Base-by-base conservation (phyloP, 2,329 filamentous ascomycete genomes). In the Sporothrix dimorphospora region DNA sequence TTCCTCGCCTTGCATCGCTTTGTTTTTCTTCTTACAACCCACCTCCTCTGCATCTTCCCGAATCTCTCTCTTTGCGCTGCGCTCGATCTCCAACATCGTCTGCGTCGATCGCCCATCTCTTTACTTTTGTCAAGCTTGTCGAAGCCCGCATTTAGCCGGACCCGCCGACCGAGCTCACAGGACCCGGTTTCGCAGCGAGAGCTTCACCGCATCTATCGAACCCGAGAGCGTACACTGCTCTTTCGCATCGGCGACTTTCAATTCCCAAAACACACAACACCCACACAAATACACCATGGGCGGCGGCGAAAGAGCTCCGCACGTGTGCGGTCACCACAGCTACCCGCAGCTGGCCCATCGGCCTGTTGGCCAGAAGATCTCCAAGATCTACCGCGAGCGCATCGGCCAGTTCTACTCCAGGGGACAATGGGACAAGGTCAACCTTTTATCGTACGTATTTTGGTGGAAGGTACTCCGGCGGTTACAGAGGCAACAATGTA, bases 341-440 rank as follows among this genome's bases (percentile, higher is more conserved):
- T 77, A 77, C 67, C 76, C 76, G 51, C 72, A 74, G 65, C 75
- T 72, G 74, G 76, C 76, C 38, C 63, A 73, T 24, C 75, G 74
- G 72, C 76, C 76, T 8, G 74, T 77, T 30, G 76, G 76, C 45
- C 74, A 77, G 66, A 74, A 73, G 59, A 77, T 77, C 70, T 57
- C 73, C 53, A 72, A 69, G 49, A 74, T 77, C 69, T 77, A 77
- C 73, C 71, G 69, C 38, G 70, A 76, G 30, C 74, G 76, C 69
- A 76, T 77, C 72, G 72, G 55, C 69, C 75, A 77, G 69, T 76
- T 77, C 71, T 74, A 73, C 67, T 74, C 72, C 4, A 27, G 38
- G 11, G 76, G 76, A 1, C 76, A 77, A 61, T 77, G 73, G 72
- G 74, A 77, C 38, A 75, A 75, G 70, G 75, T 76, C 63, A 77